Evolutionary conservation across 2,329 filamentous ascomycete species (phyloP).

Genomic region (Botrytis galanthina): DNA sequence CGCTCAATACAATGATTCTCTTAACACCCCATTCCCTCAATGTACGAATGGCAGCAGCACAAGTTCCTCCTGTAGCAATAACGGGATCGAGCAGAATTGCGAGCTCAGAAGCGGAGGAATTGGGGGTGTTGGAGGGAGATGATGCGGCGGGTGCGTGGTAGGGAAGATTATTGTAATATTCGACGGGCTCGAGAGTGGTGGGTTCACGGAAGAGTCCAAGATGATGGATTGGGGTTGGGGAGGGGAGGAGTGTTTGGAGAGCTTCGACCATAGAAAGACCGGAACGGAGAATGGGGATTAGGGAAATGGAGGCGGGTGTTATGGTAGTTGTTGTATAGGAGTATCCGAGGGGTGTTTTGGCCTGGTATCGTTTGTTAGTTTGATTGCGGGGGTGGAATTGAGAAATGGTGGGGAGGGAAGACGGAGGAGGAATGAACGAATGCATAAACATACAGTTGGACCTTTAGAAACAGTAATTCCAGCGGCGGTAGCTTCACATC

Average conservation of each 20-base stretch:
- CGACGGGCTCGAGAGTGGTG: constrained; percentile 80
- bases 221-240: constrained; percentile 81
- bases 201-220: constrained; percentile 93
- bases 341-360: constrained; percentile 74
- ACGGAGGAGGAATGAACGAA: not conserved
- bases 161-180: constrained; percentile 97
- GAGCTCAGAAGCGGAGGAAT: constrained; percentile 50
- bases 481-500: constrained; percentile 72
- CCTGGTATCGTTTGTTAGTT: constrained; percentile 48
- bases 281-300: constrained; percentile 90
- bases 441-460: constrained; percentile 55
- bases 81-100: constrained; percentile 89
- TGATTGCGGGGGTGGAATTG: not conserved
- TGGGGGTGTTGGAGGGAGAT: constrained; percentile 43
- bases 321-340: constrained; percentile 66
- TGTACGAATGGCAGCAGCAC: constrained; percentile 84
- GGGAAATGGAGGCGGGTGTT: constrained; percentile 62
- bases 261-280: constrained; percentile 90
- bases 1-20: constrained; percentile 70
- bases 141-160: constrained; percentile 56
- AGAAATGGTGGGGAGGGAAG: not conserved
- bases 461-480: constrained; percentile 57
- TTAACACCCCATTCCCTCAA: constrained; percentile 89
- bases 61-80: constrained; percentile 90
- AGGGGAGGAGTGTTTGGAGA: constrained; percentile 77